Conservation (phyloP, 2,329 filamentous ascomycete genomes). For the Helicocarpus griseus region DNA sequence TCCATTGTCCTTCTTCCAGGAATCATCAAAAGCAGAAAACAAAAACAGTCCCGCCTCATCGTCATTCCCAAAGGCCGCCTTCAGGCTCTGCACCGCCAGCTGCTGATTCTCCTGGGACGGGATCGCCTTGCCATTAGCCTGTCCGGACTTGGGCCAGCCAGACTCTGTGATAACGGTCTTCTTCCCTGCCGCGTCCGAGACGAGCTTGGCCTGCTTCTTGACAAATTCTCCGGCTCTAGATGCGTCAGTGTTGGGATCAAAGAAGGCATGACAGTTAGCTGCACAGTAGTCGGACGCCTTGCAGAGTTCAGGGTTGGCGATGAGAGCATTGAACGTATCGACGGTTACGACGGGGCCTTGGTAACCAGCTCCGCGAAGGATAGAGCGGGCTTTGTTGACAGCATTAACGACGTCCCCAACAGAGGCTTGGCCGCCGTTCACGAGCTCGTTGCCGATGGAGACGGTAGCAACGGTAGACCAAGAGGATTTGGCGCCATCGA, state of each 20-base stretch:
- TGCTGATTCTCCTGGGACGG: constrained; percentile 59
- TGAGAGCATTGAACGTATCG: constrained; percentile 64
- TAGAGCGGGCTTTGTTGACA: constrained; percentile 47
- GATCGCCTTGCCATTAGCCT: constrained; percentile 56
- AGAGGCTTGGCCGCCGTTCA: constrained; percentile 53
- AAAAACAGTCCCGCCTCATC: constrained; percentile 48
- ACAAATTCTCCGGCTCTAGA: constrained; percentile 59
- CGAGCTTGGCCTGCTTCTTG: constrained; percentile 40
- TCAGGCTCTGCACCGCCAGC: constrained; percentile 56
- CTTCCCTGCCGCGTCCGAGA: constrained; percentile 45
- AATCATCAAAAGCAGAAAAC: constrained; percentile 70
- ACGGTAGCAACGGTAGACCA: constrained; percentile 64
- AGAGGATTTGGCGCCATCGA: constrained; percentile 49
- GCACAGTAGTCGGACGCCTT: constrained; percentile 66
- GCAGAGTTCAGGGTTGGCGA: constrained; percentile 60
- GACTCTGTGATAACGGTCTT: constrained; percentile 68
- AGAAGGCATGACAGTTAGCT: constrained; percentile 77
- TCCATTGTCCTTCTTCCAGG: constrained; percentile 61
- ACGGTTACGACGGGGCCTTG: constrained; percentile 66
- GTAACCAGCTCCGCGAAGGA: constrained; percentile 56
- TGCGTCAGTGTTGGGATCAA: constrained; percentile 54
- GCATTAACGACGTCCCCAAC: constrained; percentile 48
- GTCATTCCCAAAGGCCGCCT: constrained; percentile 42
- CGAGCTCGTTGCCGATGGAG: constrained; percentile 70
- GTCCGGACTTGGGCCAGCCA: constrained; percentile 69